A percentile compares a stretch with the other conserved stretches of the same genome.
phyloP scores from a whole-genome alignment of 352 stramenopile genomes.

The Pythium dissotocum region DNA sequence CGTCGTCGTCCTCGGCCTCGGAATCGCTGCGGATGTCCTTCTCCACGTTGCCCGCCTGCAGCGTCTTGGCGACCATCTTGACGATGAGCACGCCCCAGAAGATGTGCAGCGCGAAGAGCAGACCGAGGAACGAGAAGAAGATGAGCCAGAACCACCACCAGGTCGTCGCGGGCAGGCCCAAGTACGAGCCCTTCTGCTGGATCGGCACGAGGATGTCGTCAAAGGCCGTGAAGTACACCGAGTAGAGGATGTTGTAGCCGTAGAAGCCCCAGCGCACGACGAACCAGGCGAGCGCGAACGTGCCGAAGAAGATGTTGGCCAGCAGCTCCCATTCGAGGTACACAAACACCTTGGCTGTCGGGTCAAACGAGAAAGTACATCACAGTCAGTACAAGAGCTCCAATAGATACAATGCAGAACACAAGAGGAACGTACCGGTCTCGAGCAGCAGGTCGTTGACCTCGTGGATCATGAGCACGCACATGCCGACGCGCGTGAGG shows the following conservation, averaged over 20 bases:
- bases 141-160: slow-evolving; percentile 64
- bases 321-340: slow-evolving; percentile 70
- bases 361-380: slow-evolving; percentile 12
- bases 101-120: slow-evolving; percentile 68
- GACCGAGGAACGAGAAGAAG: slow-evolving; percentile 56
- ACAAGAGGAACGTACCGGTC: slow-evolving; percentile 34
- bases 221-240: slow-evolving; percentile 53
- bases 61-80: slow-evolving; percentile 70
- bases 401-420: not conserved
- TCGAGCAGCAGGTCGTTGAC: slow-evolving; percentile 78
- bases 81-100: slow-evolving; percentile 80
- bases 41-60: slow-evolving; percentile 68
- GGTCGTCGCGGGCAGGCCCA: slow-evolving; percentile 35
- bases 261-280: slow-evolving; percentile 72
- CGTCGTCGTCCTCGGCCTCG: slow-evolving; percentile 55
- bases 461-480: slow-evolving; percentile 84
- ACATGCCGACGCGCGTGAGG: slow-evolving; percentile 68
- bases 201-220: slow-evolving; percentile 54
- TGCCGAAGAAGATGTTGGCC: slow-evolving; percentile 68
- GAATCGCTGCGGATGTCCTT: slow-evolving; percentile 85
- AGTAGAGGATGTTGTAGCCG: slow-evolving; percentile 74
- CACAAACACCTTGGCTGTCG: slow-evolving; percentile 73
- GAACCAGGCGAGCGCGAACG: slow-evolving; percentile 75
- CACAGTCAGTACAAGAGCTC: not conserved
- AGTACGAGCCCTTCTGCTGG: slow-evolving; percentile 39